Conservation (phyloP, 306 rosid species). For the Cicer bijugum region DNA sequence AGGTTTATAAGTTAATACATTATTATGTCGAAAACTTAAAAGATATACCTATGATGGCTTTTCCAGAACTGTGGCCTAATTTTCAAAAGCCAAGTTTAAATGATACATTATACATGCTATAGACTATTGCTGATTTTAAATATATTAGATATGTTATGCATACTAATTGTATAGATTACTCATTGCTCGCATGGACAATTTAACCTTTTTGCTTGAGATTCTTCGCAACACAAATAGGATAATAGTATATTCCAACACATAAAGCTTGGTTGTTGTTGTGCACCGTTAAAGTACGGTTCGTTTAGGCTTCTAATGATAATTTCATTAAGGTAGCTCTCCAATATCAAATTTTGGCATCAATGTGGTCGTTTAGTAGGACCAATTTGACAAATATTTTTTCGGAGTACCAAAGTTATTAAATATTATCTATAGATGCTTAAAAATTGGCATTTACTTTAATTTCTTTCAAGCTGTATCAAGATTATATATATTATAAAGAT, state of each 20-base stretch:
- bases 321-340: background rate
- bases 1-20: conserved; percentile 4
- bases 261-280: too few relatives aligned
- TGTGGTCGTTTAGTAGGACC: background rate
- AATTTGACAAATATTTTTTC: background rate
- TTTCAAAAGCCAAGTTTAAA: background rate
- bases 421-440: too few relatives aligned
- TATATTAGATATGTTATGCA: background rate
- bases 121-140: background rate
- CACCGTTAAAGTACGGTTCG: too few relatives aligned
- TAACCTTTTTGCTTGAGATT: background rate
- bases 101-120: conserved; percentile 7
- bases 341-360: background rate
- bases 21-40: background rate
- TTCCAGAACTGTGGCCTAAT: background rate
- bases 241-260: background rate
- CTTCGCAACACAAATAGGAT: background rate
- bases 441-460: background rate
- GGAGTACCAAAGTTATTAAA: background rate
- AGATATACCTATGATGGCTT: background rate
- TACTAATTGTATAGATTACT: background rate
- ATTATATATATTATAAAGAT: background rate
- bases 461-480: conserved; percentile 4
- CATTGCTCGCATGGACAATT: background rate
- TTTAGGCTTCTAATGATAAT: background rate